phyloP scores from a whole-genome alignment of 805 yeast species.

The Metschnikowia bowlesiae region DNA sequence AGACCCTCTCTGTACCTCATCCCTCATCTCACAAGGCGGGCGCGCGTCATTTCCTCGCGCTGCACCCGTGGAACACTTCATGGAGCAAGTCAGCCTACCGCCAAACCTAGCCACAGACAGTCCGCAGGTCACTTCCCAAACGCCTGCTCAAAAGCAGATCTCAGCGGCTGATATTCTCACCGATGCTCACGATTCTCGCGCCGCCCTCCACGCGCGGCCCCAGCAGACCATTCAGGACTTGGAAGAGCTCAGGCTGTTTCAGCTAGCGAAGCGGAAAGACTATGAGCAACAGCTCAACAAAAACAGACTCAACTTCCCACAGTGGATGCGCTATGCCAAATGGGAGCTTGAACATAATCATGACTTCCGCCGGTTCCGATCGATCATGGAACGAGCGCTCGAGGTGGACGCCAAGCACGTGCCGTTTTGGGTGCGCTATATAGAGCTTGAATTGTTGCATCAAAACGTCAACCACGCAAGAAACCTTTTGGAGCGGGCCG shows the following conservation, averaged over 20 bases:
- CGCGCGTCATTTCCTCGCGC: not conserved
- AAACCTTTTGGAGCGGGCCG: constrained; percentile 76
- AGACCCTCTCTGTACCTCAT: too few relatives aligned
- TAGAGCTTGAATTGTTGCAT: constrained; percentile 68
- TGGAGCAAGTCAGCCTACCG: constrained; percentile 12
- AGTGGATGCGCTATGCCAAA: constrained; percentile 89
- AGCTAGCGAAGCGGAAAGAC: constrained; percentile 71
- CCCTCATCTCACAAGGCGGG: too few relatives aligned
- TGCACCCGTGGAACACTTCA: not conserved
- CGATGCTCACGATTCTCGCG: constrained; percentile 54
- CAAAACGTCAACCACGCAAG: constrained; percentile 84
- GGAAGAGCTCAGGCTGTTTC: constrained; percentile 75
- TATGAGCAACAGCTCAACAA: constrained; percentile 84
- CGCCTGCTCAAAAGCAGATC: constrained; percentile 48
- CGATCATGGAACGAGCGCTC: constrained; percentile 83
- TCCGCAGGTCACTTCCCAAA: not conserved
- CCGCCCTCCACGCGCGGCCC: constrained; percentile 34
- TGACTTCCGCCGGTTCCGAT: constrained; percentile 74
- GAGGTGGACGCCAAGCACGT: constrained; percentile 71
- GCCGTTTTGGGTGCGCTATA: constrained; percentile 82
- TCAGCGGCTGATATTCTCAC: constrained; percentile 60
- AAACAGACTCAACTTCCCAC: constrained; percentile 75
- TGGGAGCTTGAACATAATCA: constrained; percentile 76
- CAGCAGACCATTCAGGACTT: constrained; percentile 58
- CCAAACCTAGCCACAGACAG: constrained; percentile 8